Evolutionary conservation across 768 basidiomycete genomes (phyloP), one percentile per base, ranked within the genome.

Genomic region (Lactifluus subvellereus): DNA sequence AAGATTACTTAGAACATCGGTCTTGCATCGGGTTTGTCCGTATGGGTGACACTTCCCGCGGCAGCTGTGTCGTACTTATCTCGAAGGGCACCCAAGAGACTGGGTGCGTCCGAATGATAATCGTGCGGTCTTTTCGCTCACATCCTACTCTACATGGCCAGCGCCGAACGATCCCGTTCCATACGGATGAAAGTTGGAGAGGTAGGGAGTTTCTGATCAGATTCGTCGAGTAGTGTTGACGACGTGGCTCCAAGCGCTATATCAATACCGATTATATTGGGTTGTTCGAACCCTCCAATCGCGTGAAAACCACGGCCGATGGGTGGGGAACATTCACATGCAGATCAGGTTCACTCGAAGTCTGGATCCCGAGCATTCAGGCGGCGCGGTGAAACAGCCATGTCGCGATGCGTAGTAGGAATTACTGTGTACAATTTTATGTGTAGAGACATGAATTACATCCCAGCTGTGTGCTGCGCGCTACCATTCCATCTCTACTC

Each of bases 21-120:
- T 84, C 88, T 66, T 91, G 84, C 69, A 84, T 93, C 69, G 91
- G 88, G 20, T 93, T 89, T 67, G 84, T 88, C 60, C 82, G 91
- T 48, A 74, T 75, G 72, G 91, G 91, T 13, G 76, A 85, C 71
- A 64, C 71, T 10, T 67, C 71, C 47, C 81, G 79, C 69, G 66
- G 72, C 11, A 89, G 88, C 13, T 92, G 90, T 64, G 88, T 77
- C 1, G 89, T 92, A 1, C 72, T 91, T 18, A 70, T 91, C 13
- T 88, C 87, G 71, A 91, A 90, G 69, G 33, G 77, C 30, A 42
- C 64, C 65, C 35, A 57, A 67, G 33, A 47, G 51, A 16, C 62
- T 30, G 9, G 59, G 59, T 64, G 20, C 40, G 67, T 67, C 60
- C n/a, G 54, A 64, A 40, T 35, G 51, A 53, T 10, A 6, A 22